phyloP scores from a whole-genome alignment of 306 rosid species.

The Pachyrhizus erosus region DNA sequence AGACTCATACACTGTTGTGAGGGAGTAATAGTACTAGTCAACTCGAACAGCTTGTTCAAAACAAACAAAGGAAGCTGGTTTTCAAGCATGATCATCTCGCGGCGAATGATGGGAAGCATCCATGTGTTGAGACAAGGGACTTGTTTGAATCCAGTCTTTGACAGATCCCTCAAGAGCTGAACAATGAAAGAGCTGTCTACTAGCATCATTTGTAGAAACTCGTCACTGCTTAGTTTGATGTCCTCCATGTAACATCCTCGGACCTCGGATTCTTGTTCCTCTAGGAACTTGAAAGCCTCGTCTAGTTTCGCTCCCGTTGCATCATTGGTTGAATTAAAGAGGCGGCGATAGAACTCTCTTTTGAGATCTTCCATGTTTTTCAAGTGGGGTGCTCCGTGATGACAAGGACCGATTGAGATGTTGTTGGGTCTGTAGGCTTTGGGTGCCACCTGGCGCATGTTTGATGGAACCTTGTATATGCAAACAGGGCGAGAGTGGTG shows the following conservation, averaged over 20 bases:
- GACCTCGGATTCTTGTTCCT: constrained; percentile 29
- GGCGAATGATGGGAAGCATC: constrained; percentile 53
- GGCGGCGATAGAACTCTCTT: constrained; percentile 24
- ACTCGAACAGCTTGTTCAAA: constrained; percentile 40
- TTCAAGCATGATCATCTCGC: constrained; percentile 57
- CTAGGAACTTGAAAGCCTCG: constrained; percentile 31
- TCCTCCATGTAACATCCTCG: constrained; percentile 42
- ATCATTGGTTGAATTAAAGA: constrained; percentile 5
- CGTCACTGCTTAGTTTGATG: constrained; percentile 30
- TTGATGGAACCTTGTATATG: constrained; percentile 40
- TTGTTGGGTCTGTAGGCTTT: constrained; percentile 48
- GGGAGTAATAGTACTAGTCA: not conserved
- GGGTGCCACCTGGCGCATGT: not conserved
- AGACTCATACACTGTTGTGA: not conserved
- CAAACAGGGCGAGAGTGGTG: not conserved
- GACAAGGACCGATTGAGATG: constrained; percentile 51
- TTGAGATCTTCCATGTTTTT: constrained; percentile 40
- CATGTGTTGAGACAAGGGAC: constrained; percentile 41
- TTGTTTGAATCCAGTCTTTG: not conserved
- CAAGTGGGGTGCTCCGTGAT: constrained; percentile 34
- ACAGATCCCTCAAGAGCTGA: constrained; percentile 45
- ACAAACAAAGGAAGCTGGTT: constrained; percentile 59
- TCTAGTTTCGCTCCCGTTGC: not conserved
- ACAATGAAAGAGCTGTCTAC: constrained; percentile 46
- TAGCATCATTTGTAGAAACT: constrained; percentile 51